Evolutionary conservation across 805 yeast species (phyloP), one percentile per base, ranked within the genome.

Genomic region (Cyberlindnera xishuangbannaensis): DNA sequence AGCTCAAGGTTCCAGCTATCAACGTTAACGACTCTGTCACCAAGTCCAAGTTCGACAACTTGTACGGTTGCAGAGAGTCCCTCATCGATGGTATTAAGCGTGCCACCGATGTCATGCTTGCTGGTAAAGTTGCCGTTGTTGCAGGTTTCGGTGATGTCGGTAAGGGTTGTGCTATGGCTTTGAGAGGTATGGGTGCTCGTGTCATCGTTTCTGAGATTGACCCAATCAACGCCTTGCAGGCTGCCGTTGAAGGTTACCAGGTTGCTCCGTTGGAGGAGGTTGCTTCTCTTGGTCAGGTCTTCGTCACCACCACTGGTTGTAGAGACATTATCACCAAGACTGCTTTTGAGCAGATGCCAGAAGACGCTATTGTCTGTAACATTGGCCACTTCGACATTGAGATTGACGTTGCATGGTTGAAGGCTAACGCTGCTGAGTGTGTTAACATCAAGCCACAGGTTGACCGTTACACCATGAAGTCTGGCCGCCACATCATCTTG

Each of bases 81-180:
- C 79, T 90, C 56, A 75, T 90, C 51, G 98, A 90, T 69, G 98
- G 98, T 74, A 90, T 90, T 67, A 90, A 90, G 82, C 86, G 97
- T 74, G 98, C 97, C 65, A 90, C 98, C 60, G 98, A 90, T 61
- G 97, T 90, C 56, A 92, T 90, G 97, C 82, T 90, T 61, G 97
- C 97, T 52, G 98, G 98, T 73, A 90, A 90, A 76, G 92, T 85
- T 61, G 95, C 97, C 44, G 94, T 90, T 56, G 97, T 90, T 56
- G 97, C 96, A 44, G 98, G 98, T 71, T 90, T 80, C 75, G 98
- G 98, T 78, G 98, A 90, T 64, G 98, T 90, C 61, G 98, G 98
- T 74, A 90, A 90, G 75, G 98, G 98, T 67, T 90, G 98, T 78
- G 97, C 96, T 65, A 83, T 87, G 85, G 95, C 98, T 50, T 78